Conservation (phyloP, 169 alveolate species). For the Eimeria tenella region DNA sequence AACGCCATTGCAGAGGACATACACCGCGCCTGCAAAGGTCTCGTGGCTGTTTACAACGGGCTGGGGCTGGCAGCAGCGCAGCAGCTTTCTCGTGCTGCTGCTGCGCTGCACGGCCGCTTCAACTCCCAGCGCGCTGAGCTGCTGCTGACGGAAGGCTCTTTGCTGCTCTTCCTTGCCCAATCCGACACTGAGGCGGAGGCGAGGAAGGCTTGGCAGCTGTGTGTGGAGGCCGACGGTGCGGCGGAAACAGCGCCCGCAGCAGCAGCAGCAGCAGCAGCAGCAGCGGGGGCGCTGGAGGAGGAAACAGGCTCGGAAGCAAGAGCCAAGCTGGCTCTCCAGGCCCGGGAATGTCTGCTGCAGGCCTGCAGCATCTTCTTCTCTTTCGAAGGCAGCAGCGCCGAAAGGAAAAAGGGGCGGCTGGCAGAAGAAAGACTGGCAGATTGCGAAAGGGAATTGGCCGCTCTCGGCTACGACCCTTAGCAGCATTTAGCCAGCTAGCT, state of each 20-base stretch:
- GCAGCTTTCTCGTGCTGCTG: conserved; percentile 53
- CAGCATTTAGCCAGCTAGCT: too few relatives aligned
- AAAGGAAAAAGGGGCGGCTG: conserved; percentile 12
- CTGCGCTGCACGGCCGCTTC: conserved; percentile 41
- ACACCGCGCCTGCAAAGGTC: conserved; percentile 12
- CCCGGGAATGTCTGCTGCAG: conserved; percentile 53
- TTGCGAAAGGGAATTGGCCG: conserved; percentile 48
- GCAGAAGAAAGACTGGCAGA: conserved; percentile 40
- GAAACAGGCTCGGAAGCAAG: not conserved
- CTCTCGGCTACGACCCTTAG: not conserved
- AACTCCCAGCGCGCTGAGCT: conserved; percentile 49
- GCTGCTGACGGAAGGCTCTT: conserved; percentile 34
- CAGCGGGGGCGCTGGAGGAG: not conserved
- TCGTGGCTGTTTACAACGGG: conserved; percentile 39
- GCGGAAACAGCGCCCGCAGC: not conserved
- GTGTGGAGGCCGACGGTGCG: conserved; percentile 10
- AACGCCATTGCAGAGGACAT: conserved; percentile 3
- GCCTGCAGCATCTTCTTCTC: conserved; percentile 60
- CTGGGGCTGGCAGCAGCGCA: conserved; percentile 35
- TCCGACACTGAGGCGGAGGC: conserved; percentile 54
- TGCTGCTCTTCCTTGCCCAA: conserved; percentile 45
- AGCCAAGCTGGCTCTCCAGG: conserved; percentile 41
- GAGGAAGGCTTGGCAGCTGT: conserved; percentile 22
- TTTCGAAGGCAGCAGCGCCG: conserved; percentile 44
- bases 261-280: not conserved